phyloP scores from a whole-genome alignment of 441 rosid genomes.

The Gossypium aridum region DNA sequence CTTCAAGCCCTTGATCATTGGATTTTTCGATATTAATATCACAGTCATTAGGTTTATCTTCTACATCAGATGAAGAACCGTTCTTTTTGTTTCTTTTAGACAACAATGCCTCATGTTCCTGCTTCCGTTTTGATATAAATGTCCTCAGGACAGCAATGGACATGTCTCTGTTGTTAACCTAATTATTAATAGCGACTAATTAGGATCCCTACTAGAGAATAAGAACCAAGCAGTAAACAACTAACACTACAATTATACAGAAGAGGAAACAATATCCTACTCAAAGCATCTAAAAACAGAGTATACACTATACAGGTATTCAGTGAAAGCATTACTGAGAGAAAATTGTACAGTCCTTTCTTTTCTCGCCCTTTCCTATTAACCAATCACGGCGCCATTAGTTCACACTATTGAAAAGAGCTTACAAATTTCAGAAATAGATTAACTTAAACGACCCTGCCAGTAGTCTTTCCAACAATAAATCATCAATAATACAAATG shows the following conservation, averaged over 20 bases:
- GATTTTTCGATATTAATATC: conserved; percentile 27
- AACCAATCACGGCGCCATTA: neutral
- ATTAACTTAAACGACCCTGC: neutral
- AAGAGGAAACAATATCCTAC: neutral
- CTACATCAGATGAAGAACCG: conserved; percentile 26
- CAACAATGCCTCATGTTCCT: conserved; percentile 61
- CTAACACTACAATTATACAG: neutral
- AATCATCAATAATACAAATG: neutral
- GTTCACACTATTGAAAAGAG: neutral
- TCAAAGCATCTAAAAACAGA: neutral
- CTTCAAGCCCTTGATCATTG: conserved; percentile 42
- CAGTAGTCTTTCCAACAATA: neutral
- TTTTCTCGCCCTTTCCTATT: neutral
- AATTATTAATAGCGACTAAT: conserved; percentile 14
- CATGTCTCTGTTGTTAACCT: conserved; percentile 94
- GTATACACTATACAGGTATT: neutral
- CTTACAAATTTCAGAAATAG: neutral
- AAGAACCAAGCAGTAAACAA: neutral
- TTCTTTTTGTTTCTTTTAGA: conserved; percentile 56
- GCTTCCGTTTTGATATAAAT: conserved; percentile 56
- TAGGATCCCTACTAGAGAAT: neutral
- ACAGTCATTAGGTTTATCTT: conserved; percentile 27
- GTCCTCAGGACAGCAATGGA: conserved; percentile 89
- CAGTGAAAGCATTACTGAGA: neutral
- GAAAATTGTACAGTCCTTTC: neutral